phyloP scores from a whole-genome alignment of 1,139 yeast genomes.

The Taphrina sp. region DNA sequence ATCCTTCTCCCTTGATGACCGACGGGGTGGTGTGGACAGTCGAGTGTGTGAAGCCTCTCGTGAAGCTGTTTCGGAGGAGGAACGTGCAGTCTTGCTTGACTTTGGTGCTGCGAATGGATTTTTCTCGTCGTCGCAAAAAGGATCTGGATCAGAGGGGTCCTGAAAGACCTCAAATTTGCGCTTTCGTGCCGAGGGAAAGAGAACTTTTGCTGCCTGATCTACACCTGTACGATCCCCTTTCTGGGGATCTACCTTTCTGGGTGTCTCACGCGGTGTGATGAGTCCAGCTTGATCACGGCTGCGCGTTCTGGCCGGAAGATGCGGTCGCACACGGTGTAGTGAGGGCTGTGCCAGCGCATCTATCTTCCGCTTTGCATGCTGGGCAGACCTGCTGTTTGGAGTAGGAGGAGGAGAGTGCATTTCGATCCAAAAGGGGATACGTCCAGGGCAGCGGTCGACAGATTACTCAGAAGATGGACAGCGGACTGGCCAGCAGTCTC shows the following conservation, averaged over 20 bases:
- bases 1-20: too few relatives aligned
- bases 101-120: slow-evolving; percentile 14
- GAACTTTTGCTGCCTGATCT: slow-evolving; percentile 16
- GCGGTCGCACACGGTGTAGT: background rate
- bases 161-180: slow-evolving; percentile 20
- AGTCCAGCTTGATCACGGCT: slow-evolving; percentile 23
- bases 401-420: slow-evolving; percentile 25
- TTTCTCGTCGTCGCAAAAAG: slow-evolving; percentile 10
- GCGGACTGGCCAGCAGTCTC: too few relatives aligned
- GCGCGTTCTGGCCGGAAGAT: slow-evolving; percentile 8
- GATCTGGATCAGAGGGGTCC: slow-evolving; percentile 22
- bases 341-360: background rate
- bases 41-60: background rate
- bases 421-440: too few relatives aligned
- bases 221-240: background rate
- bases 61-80: background rate
- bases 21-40: too few relatives aligned
- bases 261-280: slow-evolving; percentile 29
- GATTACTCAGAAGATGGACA: too few relatives aligned
- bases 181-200: slow-evolving; percentile 6
- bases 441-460: too few relatives aligned
- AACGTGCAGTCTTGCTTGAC: background rate
- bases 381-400: slow-evolving; percentile 3
- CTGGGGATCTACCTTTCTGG: background rate
- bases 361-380: slow-evolving; percentile 3